These are phyloP conservation scores for Thelephora terrestris DNA, from an alignment of 1,284 basidiomycete species.

Conservation along the genomic window DNA sequence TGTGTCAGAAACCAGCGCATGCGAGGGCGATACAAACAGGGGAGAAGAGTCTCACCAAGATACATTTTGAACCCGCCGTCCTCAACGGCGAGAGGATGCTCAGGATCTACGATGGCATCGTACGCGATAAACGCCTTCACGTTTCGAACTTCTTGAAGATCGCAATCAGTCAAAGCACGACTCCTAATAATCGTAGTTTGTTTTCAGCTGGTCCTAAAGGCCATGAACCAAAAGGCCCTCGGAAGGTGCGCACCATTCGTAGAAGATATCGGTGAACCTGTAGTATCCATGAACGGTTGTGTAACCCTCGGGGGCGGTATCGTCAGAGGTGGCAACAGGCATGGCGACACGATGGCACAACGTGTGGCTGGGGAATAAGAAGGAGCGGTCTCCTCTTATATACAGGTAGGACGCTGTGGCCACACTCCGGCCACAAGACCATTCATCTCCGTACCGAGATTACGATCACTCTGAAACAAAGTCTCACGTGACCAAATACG, in stretches of 20 bases:
- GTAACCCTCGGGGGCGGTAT: slow-evolving; percentile 3
- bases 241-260: slow-evolving; percentile 51
- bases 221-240: background rate
- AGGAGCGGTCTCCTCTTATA: too few species aligned
- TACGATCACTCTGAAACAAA: background rate
- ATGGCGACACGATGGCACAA: background rate
- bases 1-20: background rate
- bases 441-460: background rate
- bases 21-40: background rate
- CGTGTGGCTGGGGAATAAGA: background rate
- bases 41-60: slow-evolving; percentile 39
- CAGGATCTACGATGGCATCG: slow-evolving; percentile 52
- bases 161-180: background rate
- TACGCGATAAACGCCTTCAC: slow-evolving; percentile 62
- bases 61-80: slow-evolving; percentile 61
- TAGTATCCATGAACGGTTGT: slow-evolving; percentile 60
- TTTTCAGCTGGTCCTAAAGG: background rate
- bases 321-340: background rate
- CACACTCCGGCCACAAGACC: too few species aligned
- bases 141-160: slow-evolving; percentile 39
- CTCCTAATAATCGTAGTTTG: background rate
- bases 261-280: slow-evolving; percentile 71
- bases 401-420: too few species aligned
- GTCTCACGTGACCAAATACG: background rate
- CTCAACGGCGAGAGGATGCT: slow-evolving; percentile 61